A percentile compares a stretch with the other conserved stretches of the same genome.
Evolutionary conservation across 345 rosid species (phyloP).

Genomic region (Gossypium australe): DNA sequence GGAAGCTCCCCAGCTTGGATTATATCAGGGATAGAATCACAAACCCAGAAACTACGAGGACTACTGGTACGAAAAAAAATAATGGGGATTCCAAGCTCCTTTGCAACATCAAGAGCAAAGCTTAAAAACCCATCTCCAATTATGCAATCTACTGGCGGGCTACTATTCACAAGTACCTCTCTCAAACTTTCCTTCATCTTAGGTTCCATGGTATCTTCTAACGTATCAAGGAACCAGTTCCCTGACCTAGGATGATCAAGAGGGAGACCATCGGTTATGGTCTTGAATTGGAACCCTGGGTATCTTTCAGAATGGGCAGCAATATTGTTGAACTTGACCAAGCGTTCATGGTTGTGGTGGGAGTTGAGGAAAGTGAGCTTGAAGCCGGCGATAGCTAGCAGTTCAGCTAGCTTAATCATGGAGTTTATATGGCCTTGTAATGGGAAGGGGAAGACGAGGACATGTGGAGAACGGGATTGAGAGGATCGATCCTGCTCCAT

Average conservation of each 20-base stretch:
- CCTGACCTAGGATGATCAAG: slow-evolving; percentile 23
- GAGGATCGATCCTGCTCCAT: neutral
- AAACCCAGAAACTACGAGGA: slow-evolving; percentile 29
- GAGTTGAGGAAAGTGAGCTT: slow-evolving; percentile 55
- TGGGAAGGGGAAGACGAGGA: slow-evolving; percentile 57
- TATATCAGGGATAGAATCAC: slow-evolving; percentile 25
- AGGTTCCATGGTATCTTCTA: slow-evolving; percentile 5
- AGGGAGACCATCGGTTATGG: slow-evolving; percentile 32
- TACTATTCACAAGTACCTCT: slow-evolving; percentile 7
- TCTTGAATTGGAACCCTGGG: slow-evolving; percentile 27
- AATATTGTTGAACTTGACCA: slow-evolving; percentile 18
- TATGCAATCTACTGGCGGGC: slow-evolving; percentile 25
- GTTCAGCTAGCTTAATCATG: slow-evolving; percentile 61
- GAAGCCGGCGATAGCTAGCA: slow-evolving; percentile 37
- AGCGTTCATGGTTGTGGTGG: slow-evolving; percentile 24
- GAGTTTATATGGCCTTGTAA: slow-evolving; percentile 63
- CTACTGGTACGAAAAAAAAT: slow-evolving; percentile 30
- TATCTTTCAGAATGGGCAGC: slow-evolving; percentile 30
- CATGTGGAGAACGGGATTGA: slow-evolving; percentile 10
- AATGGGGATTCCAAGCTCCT: slow-evolving; percentile 28
- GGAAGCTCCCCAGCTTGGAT: slow-evolving; percentile 42
- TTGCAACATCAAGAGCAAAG: slow-evolving; percentile 25
- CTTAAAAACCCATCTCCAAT: slow-evolving; percentile 36
- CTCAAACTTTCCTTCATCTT: slow-evolving; percentile 13
- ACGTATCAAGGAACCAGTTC: slow-evolving; percentile 5